Base-by-base conservation (phyloP, 805 yeast species). In the Saturnispora serradocipensis region DNA sequence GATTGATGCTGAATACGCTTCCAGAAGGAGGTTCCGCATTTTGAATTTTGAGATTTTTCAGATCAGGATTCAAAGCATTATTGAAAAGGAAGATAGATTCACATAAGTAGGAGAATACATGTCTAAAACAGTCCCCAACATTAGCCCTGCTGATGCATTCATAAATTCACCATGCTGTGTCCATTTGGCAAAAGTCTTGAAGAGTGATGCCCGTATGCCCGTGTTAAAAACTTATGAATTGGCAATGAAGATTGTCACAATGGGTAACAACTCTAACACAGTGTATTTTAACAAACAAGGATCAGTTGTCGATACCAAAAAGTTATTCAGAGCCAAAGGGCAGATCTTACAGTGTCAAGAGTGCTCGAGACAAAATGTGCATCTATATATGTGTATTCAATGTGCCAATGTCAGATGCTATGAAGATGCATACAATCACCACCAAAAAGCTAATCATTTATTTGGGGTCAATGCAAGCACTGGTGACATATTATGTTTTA, bases 351-450 rank as follows among this genome's bases (percentile, higher is more conserved):
- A 68, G 53, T 82, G 88, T 59, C 67, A 75, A 24, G 76, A 72
- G 34, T 82, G 87, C 58, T 60, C 66, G 9, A 58, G 69, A 25
- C 43, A 27, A 43, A 50, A 42, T 24, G 11, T 24, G 4, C 42
- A 44, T 28, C 59, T 71, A 24, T 82, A 74, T 59, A 77, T 85
- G 73, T 86, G 95, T 64, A 64, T 86, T 39, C 90, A 85, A 61
- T 86, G 95, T 62, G 84, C 89, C 1, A 81, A 79, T 61, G 79
- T 83, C 50, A 91, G 91, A 1, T 86, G 95, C 62, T 74, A 77
- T 70, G 70, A 72, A 45, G 83, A 78, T 61, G 76, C 77, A 43
- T 60, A 66, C 27, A 56, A 55, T 7, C 85, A 80, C 63, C 75
- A 79, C 16, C 70, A 71, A 55, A 57, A 61, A 15, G 62, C 67